Evolutionary conservation across 352 stramenopile species (phyloP).

Genomic region (Phytophthora sojae): DNA sequence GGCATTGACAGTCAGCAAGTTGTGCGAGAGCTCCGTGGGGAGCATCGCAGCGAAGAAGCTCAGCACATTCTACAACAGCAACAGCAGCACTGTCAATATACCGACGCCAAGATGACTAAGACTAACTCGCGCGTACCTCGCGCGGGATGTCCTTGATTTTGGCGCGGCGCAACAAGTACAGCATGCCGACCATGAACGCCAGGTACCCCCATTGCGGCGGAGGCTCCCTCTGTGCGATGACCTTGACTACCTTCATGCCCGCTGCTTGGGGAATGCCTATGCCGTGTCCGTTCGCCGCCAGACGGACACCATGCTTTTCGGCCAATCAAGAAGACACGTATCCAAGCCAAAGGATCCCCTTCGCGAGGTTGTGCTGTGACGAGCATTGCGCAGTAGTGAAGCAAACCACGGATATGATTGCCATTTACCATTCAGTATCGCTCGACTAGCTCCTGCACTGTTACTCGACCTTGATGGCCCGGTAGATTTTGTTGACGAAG

Average conservation of each 20-base stretch:
- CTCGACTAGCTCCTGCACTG: background rate
- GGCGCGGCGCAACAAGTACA: conserved; percentile 52
- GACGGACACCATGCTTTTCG: conserved; percentile 15
- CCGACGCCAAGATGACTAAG: background rate
- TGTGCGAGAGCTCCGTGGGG: conserved; percentile 70
- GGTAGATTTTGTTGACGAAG: conserved; percentile 98
- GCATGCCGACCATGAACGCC: conserved; percentile 44
- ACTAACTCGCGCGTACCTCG: conserved; percentile 29
- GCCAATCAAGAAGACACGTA: conserved; percentile 18
- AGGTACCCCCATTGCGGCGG: conserved; percentile 51
- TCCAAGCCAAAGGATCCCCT: conserved; percentile 16
- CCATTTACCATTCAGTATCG: background rate
- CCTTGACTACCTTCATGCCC: conserved; percentile 48
- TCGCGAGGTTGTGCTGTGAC: conserved; percentile 13
- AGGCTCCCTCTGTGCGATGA: conserved; percentile 29
- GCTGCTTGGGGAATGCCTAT: background rate
- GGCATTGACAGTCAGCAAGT: conserved; percentile 56
- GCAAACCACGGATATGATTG: background rate
- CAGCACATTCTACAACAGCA: conserved; percentile 47
- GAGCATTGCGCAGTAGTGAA: background rate
- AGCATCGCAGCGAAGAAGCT: conserved; percentile 67
- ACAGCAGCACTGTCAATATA: background rate
- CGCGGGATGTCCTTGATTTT: conserved; percentile 53
- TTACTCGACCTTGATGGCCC: conserved; percentile 96
- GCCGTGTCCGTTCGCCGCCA: conserved; percentile 15